Percentiles rank a stretch among this genome's conserved stretches.
Conservation (phyloP, 768 basidiomycete species). For the Cystobasidium ongulense region DNA sequence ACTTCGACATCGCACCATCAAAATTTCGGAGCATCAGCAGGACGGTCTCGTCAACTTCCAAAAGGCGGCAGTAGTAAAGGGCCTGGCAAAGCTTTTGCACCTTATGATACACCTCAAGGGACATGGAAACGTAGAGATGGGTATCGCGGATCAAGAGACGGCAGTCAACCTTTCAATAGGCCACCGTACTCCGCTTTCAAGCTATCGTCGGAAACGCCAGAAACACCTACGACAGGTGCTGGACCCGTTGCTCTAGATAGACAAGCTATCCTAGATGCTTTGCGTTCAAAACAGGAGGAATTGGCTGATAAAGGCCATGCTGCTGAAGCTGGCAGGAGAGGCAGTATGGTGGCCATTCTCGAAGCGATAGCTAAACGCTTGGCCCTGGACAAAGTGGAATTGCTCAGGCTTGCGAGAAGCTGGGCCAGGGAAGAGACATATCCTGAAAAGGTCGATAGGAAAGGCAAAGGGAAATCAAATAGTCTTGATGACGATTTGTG, state of each 20-base stretch:
- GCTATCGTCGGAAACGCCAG: conserved; percentile 6
- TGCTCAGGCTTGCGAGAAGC: background rate
- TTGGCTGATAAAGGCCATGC: background rate
- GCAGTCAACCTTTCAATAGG: background rate
- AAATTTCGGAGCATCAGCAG: background rate
- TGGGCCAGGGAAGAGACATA: conserved; percentile 2
- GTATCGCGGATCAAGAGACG: background rate
- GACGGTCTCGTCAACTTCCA: background rate
- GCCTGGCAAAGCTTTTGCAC: background rate
- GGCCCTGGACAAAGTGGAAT: conserved; percentile 4
- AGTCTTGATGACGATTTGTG: background rate
- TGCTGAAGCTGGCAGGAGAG: background rate
- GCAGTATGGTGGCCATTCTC: conserved; percentile 12
- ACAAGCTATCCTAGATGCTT: background rate
- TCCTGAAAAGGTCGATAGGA: background rate
- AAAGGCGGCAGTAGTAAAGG: background rate
- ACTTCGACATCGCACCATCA: background rate
- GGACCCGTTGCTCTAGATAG: background rate
- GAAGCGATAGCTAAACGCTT: conserved; percentile 10
- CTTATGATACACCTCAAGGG: background rate
- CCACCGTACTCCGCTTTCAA: conserved; percentile 10
- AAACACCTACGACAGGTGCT: background rate
- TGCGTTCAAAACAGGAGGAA: background rate
- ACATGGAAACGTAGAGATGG: background rate
- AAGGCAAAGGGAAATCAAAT: background rate